These are phyloP conservation scores for Plasmopara viticola DNA, from an alignment of 352 stramenopile genomes.

Conservation along the genomic window DNA sequence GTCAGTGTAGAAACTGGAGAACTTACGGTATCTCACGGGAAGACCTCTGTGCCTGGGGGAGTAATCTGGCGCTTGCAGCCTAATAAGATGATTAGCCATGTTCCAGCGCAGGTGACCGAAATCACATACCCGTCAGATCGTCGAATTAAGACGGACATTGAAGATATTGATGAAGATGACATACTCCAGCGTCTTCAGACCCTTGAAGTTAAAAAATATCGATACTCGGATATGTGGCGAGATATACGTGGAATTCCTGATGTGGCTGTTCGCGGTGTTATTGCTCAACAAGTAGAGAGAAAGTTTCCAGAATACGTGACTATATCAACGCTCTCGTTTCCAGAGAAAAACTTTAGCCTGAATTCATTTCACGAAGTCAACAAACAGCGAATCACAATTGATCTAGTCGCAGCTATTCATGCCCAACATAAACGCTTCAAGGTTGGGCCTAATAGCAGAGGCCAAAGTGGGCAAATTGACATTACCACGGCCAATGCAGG, in stretches of 20 bases:
- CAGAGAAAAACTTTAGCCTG: slow-evolving; percentile 85
- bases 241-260: slow-evolving; percentile 76
- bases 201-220: slow-evolving; percentile 87
- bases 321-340: slow-evolving; percentile 76
- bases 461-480: slow-evolving; percentile 35
- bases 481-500: slow-evolving; percentile 41
- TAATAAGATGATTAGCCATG: slow-evolving; percentile 57
- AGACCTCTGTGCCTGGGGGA: slow-evolving; percentile 40
- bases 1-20: slow-evolving; percentile 43
- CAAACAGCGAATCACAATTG: slow-evolving; percentile 89
- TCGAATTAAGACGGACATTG: slow-evolving; percentile 91
- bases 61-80: slow-evolving; percentile 44
- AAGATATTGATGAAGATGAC: slow-evolving; percentile 83
- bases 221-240: slow-evolving; percentile 89
- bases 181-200: slow-evolving; percentile 85
- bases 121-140: slow-evolving; percentile 90
- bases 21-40: slow-evolving; percentile 40
- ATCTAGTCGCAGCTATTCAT: slow-evolving; percentile 87
- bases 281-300: slow-evolving; percentile 88
- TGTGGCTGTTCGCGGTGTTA: slow-evolving; percentile 82
- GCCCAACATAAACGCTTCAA: slow-evolving; percentile 68
- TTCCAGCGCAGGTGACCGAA: slow-evolving; percentile 86
- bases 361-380: slow-evolving; percentile 92
- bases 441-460: slow-evolving; percentile 40
- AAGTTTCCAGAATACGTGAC: slow-evolving; percentile 92